Evolutionary conservation across 2,329 filamentous ascomycete genomes (phyloP), one percentile per base, ranked within the genome.

Genomic region (Arthrobotrys sinensis): DNA sequence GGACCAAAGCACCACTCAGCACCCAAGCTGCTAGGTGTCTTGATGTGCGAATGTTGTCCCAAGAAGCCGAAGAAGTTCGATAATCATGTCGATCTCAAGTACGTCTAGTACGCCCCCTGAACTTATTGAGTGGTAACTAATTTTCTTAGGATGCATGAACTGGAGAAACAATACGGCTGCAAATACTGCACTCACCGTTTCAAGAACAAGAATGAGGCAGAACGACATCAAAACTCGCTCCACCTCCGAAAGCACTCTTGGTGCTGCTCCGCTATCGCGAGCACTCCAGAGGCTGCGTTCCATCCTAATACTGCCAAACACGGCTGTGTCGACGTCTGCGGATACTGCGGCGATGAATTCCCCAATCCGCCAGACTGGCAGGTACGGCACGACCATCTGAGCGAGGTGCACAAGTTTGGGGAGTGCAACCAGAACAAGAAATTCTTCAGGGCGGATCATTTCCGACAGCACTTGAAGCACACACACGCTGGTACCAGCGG

Each of bases 351-450:
- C 65, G 91, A 96, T 78, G 95, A 98, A 81, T 99, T 98, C 81
- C 84, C 91, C 21, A 97, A 93, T 46, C 91, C 94, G 4, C 89
- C 93, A 66, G 92, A 98, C 83, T 97, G 94, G 94, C 92, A 97
- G 65, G 88, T 90, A 79, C 91, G 96, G 73, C 90, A 94, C 67
- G 91, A 92, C 71, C 96, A 99, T 86, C 86, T 99, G 67, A 94
- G 94, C 83, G 91, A 93, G 82, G 89, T 94, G 80, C 96, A 99
- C 87, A 99, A 99, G 84, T 99, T 97, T 84, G 90, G 94, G 80
- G 96, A 98, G 85, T 99, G 96, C 88, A 99, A 99, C 84, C 94
- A 96, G 82, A 92, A 92, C 81, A 99, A 99, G 87, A 98, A 98
- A 84, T 99, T 99, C 84, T 99, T 92, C 86, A 90, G 96, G 43